Conservation (phyloP, 495 filamentous ascomycete species). For the Annulohypoxylon stygium region DNA sequence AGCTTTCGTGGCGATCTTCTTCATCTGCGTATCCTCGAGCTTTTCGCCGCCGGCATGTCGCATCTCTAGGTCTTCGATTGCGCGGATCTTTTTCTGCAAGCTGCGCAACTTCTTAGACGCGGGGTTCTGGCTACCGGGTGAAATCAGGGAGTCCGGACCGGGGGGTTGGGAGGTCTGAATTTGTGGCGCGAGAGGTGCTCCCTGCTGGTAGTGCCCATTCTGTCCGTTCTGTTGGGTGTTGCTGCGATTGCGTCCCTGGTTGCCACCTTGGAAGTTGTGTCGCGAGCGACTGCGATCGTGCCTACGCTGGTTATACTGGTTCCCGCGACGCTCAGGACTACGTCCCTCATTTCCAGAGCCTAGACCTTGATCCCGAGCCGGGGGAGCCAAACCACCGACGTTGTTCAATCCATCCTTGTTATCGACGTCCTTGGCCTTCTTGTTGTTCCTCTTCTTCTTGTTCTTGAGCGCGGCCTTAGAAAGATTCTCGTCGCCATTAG, state of each 20-base stretch:
- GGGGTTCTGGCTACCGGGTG: slow-evolving; percentile 65
- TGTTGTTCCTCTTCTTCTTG: slow-evolving; percentile 98
- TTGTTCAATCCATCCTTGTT: slow-evolving; percentile 50
- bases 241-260: slow-evolving; percentile 58
- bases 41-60: slow-evolving; percentile 93
- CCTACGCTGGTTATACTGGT: slow-evolving; percentile 57
- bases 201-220: slow-evolving; percentile 56
- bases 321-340: slow-evolving; percentile 74
- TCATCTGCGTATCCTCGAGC: slow-evolving; percentile 96
- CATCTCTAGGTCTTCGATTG: slow-evolving; percentile 98
- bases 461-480: slow-evolving; percentile 94
- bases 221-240: slow-evolving; percentile 62
- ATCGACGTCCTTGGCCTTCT: slow-evolving; percentile 86
- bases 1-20: slow-evolving; percentile 94
- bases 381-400: slow-evolving; percentile 58
- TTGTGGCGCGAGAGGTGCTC: slow-evolving; percentile 42
- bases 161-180: slow-evolving; percentile 51
- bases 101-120: slow-evolving; percentile 87
- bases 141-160: slow-evolving; percentile 57
- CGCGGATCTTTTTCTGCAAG: slow-evolving; percentile 94
- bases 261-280: slow-evolving; percentile 62
- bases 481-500: slow-evolving; percentile 76
- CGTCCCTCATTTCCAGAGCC: slow-evolving; percentile 63
- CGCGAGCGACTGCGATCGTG: slow-evolving; percentile 71
- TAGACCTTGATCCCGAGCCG: slow-evolving; percentile 54